Percentiles rank a stretch among this genome's conserved stretches.
These are phyloP conservation scores for Euptelea pleiosperma DNA, from an alignment of 164 flowering plant species.

Conservation along the genomic window DNA sequence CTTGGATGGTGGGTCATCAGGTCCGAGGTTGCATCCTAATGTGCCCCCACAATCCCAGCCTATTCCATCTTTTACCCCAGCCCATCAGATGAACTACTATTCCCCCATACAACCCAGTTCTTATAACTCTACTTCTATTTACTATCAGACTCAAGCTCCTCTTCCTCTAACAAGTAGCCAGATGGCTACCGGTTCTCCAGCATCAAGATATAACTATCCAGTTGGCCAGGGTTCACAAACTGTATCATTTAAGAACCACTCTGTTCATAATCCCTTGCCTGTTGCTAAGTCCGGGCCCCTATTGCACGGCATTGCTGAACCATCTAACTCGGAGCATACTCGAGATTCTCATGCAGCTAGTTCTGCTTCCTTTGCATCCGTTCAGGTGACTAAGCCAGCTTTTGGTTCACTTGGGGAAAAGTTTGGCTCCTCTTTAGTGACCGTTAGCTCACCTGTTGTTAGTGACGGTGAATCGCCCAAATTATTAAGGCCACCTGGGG, in stretches of 20 bases:
- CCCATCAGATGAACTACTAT: slow-evolving; percentile 51
- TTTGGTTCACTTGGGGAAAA: slow-evolving; percentile 35
- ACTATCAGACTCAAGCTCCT: slow-evolving; percentile 38
- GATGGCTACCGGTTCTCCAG: slow-evolving; percentile 49
- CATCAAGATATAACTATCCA: slow-evolving; percentile 48
- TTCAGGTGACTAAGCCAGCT: slow-evolving; percentile 51
- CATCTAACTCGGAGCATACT: slow-evolving; percentile 22
- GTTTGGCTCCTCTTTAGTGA: slow-evolving; percentile 22
- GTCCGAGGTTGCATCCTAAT: slow-evolving; percentile 41
- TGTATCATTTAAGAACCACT: slow-evolving; percentile 30
- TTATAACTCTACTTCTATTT: slow-evolving; percentile 44
- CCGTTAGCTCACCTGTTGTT: slow-evolving; percentile 30
- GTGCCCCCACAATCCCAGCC: slow-evolving; percentile 67
- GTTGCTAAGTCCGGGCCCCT: slow-evolving; percentile 30
- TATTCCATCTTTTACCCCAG: slow-evolving; percentile 44
- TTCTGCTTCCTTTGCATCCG: slow-evolving; percentile 22
- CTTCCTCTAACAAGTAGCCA: slow-evolving; percentile 52
- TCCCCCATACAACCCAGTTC: slow-evolving; percentile 31
- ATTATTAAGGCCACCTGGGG: slow-evolving; percentile 24
- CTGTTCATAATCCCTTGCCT: slow-evolving; percentile 28
- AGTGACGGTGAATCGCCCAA: slow-evolving; percentile 41
- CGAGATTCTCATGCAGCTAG: slow-evolving; percentile 31
- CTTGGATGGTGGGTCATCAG: slow-evolving; percentile 49
- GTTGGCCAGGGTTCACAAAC: slow-evolving; percentile 46
- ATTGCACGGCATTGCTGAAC: slow-evolving; percentile 26